These are phyloP conservation scores for Karstenula rhodostoma DNA, from an alignment of 2,329 filamentous ascomycete genomes.

Conservation along the genomic window DNA sequence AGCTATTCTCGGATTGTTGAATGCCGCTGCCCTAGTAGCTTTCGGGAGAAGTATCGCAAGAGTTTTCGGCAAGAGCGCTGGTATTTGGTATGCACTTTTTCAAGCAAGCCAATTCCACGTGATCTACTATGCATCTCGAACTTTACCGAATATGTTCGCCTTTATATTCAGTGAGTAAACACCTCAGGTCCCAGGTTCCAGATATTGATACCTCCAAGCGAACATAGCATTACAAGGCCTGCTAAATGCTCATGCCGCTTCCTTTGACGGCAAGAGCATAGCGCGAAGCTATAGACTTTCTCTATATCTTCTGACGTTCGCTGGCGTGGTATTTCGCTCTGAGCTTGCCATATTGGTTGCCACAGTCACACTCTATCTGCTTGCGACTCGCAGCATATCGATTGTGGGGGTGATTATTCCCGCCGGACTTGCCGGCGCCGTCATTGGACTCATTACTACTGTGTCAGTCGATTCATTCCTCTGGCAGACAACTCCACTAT, in stretches of 20 bases:
- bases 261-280: constrained; percentile 44
- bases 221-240: constrained; percentile 68
- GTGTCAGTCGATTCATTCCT: constrained; percentile 89
- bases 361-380: constrained; percentile 70
- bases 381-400: constrained; percentile 64
- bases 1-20: constrained; percentile 78
- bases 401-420: constrained; percentile 67
- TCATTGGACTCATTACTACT: constrained; percentile 73
- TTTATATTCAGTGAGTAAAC: constrained; percentile 77
- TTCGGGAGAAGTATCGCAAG: constrained; percentile 70
- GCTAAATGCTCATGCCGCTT: constrained; percentile 56
- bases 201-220: constrained; percentile 55
- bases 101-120: constrained; percentile 90
- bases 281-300: constrained; percentile 67
- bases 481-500: constrained; percentile 80
- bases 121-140: constrained; percentile 89
- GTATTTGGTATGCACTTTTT: constrained; percentile 81
- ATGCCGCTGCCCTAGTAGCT: constrained; percentile 71
- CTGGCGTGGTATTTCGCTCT: constrained; percentile 86
- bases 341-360: constrained; percentile 84
- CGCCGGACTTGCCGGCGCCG: constrained; percentile 70
- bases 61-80: constrained; percentile 73
- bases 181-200: too few species aligned
- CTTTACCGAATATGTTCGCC: constrained; percentile 95
- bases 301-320: constrained; percentile 78